Evolutionary conservation across 495 filamentous ascomycete genomes (phyloP).

Genomic region (Chlorociboria aeruginascens): DNA sequence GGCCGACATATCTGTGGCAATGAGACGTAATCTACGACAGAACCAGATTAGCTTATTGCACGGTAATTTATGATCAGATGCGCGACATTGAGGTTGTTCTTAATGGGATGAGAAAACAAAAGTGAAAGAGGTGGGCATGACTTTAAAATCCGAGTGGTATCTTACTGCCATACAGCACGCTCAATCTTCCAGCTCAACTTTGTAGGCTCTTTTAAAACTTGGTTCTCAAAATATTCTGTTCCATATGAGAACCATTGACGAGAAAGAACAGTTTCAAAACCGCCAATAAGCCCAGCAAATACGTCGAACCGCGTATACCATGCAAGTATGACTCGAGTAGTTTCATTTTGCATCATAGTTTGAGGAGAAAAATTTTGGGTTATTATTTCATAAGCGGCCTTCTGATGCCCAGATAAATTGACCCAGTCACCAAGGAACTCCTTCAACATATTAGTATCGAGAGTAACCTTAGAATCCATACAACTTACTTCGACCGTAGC

Average conservation of each 20-base stretch:
- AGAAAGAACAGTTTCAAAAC: slow-evolving; percentile 58
- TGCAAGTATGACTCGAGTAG: slow-evolving; percentile 56
- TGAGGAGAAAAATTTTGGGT: slow-evolving; percentile 67
- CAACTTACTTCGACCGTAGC: slow-evolving; percentile 77
- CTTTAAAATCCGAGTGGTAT: too few relatives aligned
- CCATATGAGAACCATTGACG: slow-evolving; percentile 69
- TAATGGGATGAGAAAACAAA: too few relatives aligned
- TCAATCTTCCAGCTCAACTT: slow-evolving; percentile 56
- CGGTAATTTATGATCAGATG: too few relatives aligned
- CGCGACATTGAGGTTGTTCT: too few relatives aligned
- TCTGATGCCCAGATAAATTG: slow-evolving; percentile 84
- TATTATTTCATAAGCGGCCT: slow-evolving; percentile 73
- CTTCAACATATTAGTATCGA: slow-evolving; percentile 30
- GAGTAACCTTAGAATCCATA: background rate
- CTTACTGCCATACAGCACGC: slow-evolving; percentile 39
- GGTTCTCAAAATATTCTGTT: slow-evolving; percentile 48
- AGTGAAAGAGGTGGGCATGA: too few relatives aligned
- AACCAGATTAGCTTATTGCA: too few relatives aligned
- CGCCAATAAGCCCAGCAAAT: slow-evolving; percentile 70
- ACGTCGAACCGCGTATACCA: slow-evolving; percentile 92
- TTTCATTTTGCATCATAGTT: slow-evolving; percentile 55
- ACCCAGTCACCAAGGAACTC: slow-evolving; percentile 93
- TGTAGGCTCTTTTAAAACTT: slow-evolving; percentile 46
- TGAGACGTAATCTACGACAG: slow-evolving; percentile 39
- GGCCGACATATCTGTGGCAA: slow-evolving; percentile 69